These are phyloP conservation scores for Cucurbita ficifolia DNA, from an alignment of 306 rosid species.

Conservation along the genomic window DNA sequence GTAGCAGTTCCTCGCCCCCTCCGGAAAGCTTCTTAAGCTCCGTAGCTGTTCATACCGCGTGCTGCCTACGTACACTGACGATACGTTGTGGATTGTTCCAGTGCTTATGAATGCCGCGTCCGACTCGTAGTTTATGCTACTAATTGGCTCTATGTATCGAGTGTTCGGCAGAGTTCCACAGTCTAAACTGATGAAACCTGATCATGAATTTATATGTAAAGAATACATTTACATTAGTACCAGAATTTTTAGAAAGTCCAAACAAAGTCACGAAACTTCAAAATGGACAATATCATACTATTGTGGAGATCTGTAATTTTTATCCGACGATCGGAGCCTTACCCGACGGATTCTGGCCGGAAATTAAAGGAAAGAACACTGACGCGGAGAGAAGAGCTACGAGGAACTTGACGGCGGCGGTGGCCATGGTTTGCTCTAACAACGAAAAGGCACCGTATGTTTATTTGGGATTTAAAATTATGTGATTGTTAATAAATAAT, in stretches of 20 bases:
- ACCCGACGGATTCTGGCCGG: slow-evolving; percentile 32
- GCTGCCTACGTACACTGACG: background rate
- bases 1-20: slow-evolving; percentile 51
- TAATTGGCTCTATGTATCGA: slow-evolving; percentile 2
- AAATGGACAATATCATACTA: too few species aligned
- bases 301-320: too few species aligned
- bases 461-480: too few species aligned
- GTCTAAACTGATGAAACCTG: slow-evolving; percentile 47
- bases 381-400: background rate
- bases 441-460: too few species aligned
- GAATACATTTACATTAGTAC: too few species aligned
- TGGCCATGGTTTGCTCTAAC: background rate
- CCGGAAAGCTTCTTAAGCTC: slow-evolving; percentile 36
- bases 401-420: background rate
- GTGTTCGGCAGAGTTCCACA: slow-evolving; percentile 23
- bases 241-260: too few species aligned
- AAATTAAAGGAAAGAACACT: background rate
- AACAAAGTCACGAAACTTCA: too few species aligned
- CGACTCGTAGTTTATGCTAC: slow-evolving; percentile 27
- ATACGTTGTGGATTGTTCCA: slow-evolving; percentile 11
- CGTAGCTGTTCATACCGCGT: slow-evolving; percentile 1
- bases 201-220: too few species aligned
- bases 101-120: slow-evolving; percentile 23
- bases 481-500: too few species aligned
- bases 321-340: too few species aligned